phyloP scores from a whole-genome alignment of 2,329 filamentous ascomycete species.

The Penicillium freii region DNA sequence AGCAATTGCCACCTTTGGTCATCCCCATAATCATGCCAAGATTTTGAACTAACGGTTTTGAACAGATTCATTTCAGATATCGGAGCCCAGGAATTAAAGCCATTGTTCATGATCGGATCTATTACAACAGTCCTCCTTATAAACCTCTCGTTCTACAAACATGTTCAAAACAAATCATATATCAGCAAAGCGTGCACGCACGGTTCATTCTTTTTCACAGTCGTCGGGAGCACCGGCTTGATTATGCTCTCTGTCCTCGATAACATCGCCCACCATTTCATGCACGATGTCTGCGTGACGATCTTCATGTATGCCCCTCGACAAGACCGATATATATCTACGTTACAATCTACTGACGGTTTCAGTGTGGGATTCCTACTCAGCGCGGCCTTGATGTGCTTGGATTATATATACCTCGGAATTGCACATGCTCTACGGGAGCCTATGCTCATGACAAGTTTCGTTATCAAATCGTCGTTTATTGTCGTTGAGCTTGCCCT shows the following conservation, averaged over 20 bases:
- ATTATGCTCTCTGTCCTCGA: constrained; percentile 19
- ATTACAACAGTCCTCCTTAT: constrained; percentile 18
- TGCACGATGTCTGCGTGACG: constrained; percentile 20
- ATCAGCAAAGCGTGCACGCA: constrained; percentile 16
- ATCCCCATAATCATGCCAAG: neutral
- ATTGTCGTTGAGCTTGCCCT: constrained; percentile 19
- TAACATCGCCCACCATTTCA: constrained; percentile 17
- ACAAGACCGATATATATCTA: neutral
- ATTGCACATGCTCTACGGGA: constrained; percentile 11
- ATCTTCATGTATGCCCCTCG: constrained; percentile 16
- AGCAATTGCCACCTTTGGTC: neutral
- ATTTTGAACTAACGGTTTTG: neutral
- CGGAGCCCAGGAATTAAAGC: constrained; percentile 17
- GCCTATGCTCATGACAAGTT: constrained; percentile 19
- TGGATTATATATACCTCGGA: constrained; percentile 20
- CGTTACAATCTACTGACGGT: constrained; percentile 5
- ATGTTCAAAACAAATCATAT: constrained; percentile 16
- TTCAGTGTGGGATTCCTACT: constrained; percentile 15
- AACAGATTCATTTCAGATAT: constrained; percentile 21
- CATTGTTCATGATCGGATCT: constrained; percentile 18
- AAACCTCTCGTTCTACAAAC: constrained; percentile 20
- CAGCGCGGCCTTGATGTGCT: constrained; percentile 17
- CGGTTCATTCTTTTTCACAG: constrained; percentile 16
- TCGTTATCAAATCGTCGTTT: constrained; percentile 19
- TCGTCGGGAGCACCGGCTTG: constrained; percentile 18